Conservation (phyloP, 805 yeast genomes). For the Scheffersomyces coipomensis region DNA sequence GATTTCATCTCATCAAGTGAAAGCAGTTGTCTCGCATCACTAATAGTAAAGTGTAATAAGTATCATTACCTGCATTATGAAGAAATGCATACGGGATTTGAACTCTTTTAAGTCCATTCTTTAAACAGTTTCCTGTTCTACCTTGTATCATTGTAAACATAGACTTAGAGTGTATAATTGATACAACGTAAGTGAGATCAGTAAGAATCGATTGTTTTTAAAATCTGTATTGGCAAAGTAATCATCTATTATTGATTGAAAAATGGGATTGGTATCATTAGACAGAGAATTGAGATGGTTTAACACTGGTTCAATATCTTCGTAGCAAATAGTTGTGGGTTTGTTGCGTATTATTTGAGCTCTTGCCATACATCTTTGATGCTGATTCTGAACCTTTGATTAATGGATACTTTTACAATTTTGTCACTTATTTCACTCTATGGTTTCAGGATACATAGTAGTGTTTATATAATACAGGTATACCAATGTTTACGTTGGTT, state of each 20-base stretch:
- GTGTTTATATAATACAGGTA: too few relatives aligned
- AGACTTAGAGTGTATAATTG: slow-evolving; percentile 46
- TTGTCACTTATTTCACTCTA: too few relatives aligned
- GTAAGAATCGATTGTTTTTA: slow-evolving; percentile 1
- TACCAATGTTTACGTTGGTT: too few relatives aligned
- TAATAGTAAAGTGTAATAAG: slow-evolving; percentile 55
- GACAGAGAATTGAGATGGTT: not conserved
- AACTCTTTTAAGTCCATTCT: slow-evolving; percentile 43
- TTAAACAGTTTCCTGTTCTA: slow-evolving; percentile 37
- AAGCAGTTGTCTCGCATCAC: slow-evolving; percentile 35
- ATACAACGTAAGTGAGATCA: slow-evolving; percentile 34
- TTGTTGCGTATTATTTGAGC: too few relatives aligned
- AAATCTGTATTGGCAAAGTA: not conserved
- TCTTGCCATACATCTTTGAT: too few relatives aligned
- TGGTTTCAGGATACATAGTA: too few relatives aligned
- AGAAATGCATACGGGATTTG: slow-evolving; percentile 55
- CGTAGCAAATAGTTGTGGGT: not conserved
- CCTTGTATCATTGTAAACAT: slow-evolving; percentile 43
- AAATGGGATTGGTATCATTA: not conserved
- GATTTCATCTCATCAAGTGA: not conserved
- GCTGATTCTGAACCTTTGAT: too few relatives aligned
- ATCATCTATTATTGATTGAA: not conserved
- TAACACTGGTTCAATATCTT: not conserved
- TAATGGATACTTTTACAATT: too few relatives aligned
- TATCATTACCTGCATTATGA: slow-evolving; percentile 74